These are phyloP conservation scores for Podospora anserina DNA, from an alignment of 495 filamentous ascomycete species.

Conservation along the genomic window DNA sequence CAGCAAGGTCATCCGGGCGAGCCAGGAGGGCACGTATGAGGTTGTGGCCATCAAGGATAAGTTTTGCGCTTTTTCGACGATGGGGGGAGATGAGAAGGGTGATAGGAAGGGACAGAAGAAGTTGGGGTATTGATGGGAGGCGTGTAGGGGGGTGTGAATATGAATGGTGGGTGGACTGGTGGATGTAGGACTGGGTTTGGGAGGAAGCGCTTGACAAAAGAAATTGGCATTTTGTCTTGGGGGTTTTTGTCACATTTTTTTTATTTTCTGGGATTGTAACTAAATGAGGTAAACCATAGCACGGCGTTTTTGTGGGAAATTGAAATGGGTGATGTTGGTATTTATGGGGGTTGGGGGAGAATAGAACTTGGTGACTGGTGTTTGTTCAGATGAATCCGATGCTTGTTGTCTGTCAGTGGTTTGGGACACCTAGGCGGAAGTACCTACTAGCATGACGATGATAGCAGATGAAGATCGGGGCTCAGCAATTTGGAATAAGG, in stretches of 20 bases:
- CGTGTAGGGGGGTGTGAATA: not conserved
- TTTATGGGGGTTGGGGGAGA: not conserved
- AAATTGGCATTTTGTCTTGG: slow-evolving; percentile 3
- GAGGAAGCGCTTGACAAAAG: slow-evolving; percentile 1
- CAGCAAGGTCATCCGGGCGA: slow-evolving; percentile 73
- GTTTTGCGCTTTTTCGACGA: slow-evolving; percentile 79
- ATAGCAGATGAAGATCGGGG: too few relatives aligned
- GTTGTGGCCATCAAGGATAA: slow-evolving; percentile 91
- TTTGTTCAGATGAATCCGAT: not conserved
- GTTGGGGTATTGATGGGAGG: slow-evolving; percentile 6
- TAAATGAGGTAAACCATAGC: slow-evolving; percentile 26
- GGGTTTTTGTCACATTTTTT: slow-evolving; percentile 2
- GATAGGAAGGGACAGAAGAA: slow-evolving; percentile 25
- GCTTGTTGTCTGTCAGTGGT: too few relatives aligned
- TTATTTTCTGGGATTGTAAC: slow-evolving; percentile 8
- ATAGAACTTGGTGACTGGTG: not conserved
- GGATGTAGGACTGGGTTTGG: not conserved
- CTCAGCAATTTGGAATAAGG: too few relatives aligned
- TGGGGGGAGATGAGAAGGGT: slow-evolving; percentile 27
- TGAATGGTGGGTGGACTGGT: not conserved
- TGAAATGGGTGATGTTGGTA: slow-evolving; percentile 5
- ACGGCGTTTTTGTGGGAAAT: slow-evolving; percentile 27
- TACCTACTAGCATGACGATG: too few relatives aligned
- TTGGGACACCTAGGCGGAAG: too few relatives aligned
- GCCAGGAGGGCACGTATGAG: slow-evolving; percentile 94